phyloP scores from a whole-genome alignment of 495 filamentous ascomycete genomes.

The Neurospora cerealis region DNA sequence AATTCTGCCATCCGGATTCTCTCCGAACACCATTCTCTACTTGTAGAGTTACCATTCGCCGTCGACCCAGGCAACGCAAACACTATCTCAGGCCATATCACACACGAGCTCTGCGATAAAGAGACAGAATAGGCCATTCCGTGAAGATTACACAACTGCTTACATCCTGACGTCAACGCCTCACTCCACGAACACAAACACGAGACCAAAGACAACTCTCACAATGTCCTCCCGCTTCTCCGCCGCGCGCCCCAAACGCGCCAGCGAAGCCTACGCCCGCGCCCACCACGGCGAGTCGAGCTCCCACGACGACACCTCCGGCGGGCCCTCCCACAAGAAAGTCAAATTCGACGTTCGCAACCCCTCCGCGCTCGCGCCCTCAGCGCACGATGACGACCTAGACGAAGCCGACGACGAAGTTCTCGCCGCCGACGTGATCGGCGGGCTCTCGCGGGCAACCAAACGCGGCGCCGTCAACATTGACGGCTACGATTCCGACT shows the following conservation, averaged over 20 bases:
- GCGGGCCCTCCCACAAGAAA: slow-evolving; percentile 51
- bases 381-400: slow-evolving; percentile 52
- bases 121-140: background rate
- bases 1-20: background rate
- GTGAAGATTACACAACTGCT: background rate
- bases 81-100: background rate
- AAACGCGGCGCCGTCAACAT: slow-evolving; percentile 91
- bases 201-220: background rate
- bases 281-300: slow-evolving; percentile 52
- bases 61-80: background rate
- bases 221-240: slow-evolving; percentile 53
- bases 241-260: slow-evolving; percentile 70
- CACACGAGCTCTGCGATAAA: background rate
- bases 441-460: slow-evolving; percentile 60
- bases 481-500: slow-evolving; percentile 94
- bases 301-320: slow-evolving; percentile 16
- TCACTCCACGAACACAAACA: background rate
- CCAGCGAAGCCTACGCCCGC: slow-evolving; percentile 68
- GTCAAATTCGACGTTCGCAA: slow-evolving; percentile 93
- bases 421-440: slow-evolving; percentile 87
- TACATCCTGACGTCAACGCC: background rate
- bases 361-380: slow-evolving; percentile 75
- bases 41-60: background rate
- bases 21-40: background rate
- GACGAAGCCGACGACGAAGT: slow-evolving; percentile 64